Base-by-base conservation (phyloP, 257 asterid species). In the Lavandula angustifolia region DNA sequence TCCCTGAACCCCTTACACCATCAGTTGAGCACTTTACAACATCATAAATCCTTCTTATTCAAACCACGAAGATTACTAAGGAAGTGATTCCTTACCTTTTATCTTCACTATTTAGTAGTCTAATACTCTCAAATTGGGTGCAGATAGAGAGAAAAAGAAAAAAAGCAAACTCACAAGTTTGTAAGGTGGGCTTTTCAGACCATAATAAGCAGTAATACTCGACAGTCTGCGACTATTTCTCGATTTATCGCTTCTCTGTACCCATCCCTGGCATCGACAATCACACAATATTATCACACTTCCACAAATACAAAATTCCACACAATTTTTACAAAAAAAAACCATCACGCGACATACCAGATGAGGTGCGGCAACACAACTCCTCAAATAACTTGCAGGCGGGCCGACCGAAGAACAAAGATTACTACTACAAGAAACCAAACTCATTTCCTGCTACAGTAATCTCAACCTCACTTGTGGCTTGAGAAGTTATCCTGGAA, bases 121-220 rank as follows among this genome's bases (percentile, higher is more conserved):
- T 1, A 47, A 0, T 16, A 9, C 29, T 47, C 16, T 49, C 48
- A 49, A 52, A 22, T 34, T 53, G 9, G n/a, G 29, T 27, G 29
- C 37, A 12, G 51, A 49, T 0, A 14, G 31, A 22, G 7, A 52
- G 8, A 7, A 33, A 38, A 54, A 3, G 4, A 38, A 46, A 16
- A 7, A 18, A 43, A 49, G 60, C 29, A 60, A 52, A 66, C 92
- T 84, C 78, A 92, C 98, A 22, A 87, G 95, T 52, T 84, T 68
- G 76, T 85, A 92, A 49, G 97, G 95, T 17, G 95, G 98, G 50
- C 55, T 77, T 72, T 68, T 84, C 61, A 92, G 78, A 73, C 98
- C 97, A 79, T 92, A 85, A 70, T 89, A 89, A 70, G 87, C 87
- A 73, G 71, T 37, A 55, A 82, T 75, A 62, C 68, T 80, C 13